Base-by-base conservation (phyloP, 306 rosid genomes). In the Citrullus colocynthis region DNA sequence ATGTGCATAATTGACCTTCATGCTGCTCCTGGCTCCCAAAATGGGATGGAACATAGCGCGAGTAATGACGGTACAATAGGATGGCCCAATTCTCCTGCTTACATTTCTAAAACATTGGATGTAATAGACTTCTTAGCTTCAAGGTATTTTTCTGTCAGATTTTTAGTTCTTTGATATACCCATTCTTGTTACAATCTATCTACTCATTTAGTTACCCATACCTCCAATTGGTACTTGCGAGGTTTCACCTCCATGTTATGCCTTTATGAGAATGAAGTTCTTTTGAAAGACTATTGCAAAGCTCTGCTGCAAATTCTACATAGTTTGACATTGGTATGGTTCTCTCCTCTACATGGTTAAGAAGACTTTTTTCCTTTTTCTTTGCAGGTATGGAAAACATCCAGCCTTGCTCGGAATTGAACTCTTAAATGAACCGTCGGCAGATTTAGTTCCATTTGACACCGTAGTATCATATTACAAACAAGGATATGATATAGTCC, bases 1-100 rank as follows among this genome's bases (percentile, higher is more conserved):
- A 92, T 83, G 84, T 95, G 96, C 93, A 89, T 95, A 81, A 90
- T 95, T 74, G 98, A 95, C 80, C 96, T 92, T 81, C 97, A 90
- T 76, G 97, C 96, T 52, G 92, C 97, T 79, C 98, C 95, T 75
- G 96, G 96, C 76, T 92, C 97, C 65, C 97, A 95, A 83, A 95
- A 95, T 55, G 97, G 96, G 73, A 86, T 89, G 96, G 98, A 95
- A 80, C 97, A 95, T 75, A 90, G 98, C 84, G 85, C 98, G 21
- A 92, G 96, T 84, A 86, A 88, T 83, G 97, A 95, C 74, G 96
- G 98, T 80, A 84, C 84, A n/a, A 85, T 86, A 0, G 93, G 88
- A 66, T 90, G 97, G 97, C 87, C 93, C 14, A 76, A 78, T 79
- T 82, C 86, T 75, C 80, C 91, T 17, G 88, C 85, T 82, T 67